phyloP scores from a whole-genome alignment of 2,329 filamentous ascomycete species.

The Aspergillus japonicus region DNA sequence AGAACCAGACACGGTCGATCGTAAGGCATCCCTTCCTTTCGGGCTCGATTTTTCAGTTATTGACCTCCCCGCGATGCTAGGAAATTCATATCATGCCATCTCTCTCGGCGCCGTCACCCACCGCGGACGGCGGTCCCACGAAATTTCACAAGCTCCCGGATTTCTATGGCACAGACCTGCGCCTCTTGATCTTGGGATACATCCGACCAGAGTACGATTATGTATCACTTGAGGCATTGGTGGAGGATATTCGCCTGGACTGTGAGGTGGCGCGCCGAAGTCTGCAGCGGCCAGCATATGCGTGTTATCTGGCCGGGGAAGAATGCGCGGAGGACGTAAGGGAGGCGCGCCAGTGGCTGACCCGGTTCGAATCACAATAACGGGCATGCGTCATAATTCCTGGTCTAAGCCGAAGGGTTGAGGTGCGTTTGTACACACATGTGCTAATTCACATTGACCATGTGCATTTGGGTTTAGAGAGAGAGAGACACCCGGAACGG shows the following conservation, averaged over 20 bases:
- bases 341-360: conserved; percentile 36
- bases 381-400: background rate
- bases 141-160: conserved; percentile 55
- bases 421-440: conserved; percentile 6
- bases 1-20: conserved; percentile 80
- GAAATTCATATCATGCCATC: conserved; percentile 85
- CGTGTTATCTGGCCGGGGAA: conserved; percentile 38
- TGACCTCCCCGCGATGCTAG: conserved; percentile 17
- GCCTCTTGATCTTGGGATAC: conserved; percentile 78
- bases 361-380: conserved; percentile 23
- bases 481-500: background rate
- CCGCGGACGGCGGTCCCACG: conserved; percentile 27
- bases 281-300: conserved; percentile 65
- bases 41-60: background rate
- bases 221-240: conserved; percentile 73
- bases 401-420: background rate
- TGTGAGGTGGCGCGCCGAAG: conserved; percentile 78
- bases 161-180: conserved; percentile 81
- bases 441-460: background rate
- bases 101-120: conserved; percentile 54
- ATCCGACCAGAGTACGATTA: conserved; percentile 91
- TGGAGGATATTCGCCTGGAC: conserved; percentile 85
- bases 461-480: background rate
- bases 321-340: conserved; percentile 31
- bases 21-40: conserved; percentile 37